A percentile compares a stretch with the other conserved stretches of the same genome.
Evolutionary conservation across 306 rosid genomes (phyloP).

Genomic region (Inga laurina): DNA sequence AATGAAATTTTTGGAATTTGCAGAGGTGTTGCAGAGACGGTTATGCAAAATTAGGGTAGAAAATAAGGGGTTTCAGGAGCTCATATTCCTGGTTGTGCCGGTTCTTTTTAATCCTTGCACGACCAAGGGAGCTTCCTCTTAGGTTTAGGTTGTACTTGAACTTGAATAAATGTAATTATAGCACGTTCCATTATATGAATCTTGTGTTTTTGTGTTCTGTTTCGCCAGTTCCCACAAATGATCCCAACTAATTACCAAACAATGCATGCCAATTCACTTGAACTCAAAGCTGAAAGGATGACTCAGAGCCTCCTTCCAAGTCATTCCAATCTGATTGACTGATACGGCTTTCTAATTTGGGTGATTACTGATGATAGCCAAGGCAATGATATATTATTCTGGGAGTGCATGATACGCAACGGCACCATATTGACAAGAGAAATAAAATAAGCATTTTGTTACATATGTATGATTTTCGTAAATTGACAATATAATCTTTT

Average conservation of each 20-base stretch:
- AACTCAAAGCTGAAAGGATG: not conserved
- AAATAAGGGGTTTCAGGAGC: constrained; percentile 9
- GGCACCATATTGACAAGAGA: not conserved
- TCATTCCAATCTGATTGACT: not conserved
- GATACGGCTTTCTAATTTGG: not conserved
- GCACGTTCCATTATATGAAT: not conserved
- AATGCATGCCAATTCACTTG: not conserved
- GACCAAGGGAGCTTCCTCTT: constrained; percentile 39
- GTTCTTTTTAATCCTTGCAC: constrained; percentile 59
- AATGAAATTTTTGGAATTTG: constrained; percentile 71
- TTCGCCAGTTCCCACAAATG: not conserved
- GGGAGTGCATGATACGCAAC: too few relatives aligned
- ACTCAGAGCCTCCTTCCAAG: not conserved
- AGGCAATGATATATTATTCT: not conserved
- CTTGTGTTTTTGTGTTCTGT: not conserved
- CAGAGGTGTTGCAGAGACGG: constrained; percentile 52
- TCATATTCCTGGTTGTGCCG: constrained; percentile 46
- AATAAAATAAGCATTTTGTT: too few relatives aligned
- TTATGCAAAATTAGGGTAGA: constrained; percentile 24
- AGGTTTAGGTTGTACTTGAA: constrained; percentile 18
- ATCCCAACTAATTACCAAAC: not conserved
- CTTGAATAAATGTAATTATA: constrained; percentile 6
- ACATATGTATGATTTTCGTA: too few relatives aligned
- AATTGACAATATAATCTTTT: too few relatives aligned
- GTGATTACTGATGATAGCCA: not conserved